These are phyloP conservation scores for Lanzia echinophila DNA, from an alignment of 2,329 filamentous ascomycete genomes.

Conservation along the genomic window DNA sequence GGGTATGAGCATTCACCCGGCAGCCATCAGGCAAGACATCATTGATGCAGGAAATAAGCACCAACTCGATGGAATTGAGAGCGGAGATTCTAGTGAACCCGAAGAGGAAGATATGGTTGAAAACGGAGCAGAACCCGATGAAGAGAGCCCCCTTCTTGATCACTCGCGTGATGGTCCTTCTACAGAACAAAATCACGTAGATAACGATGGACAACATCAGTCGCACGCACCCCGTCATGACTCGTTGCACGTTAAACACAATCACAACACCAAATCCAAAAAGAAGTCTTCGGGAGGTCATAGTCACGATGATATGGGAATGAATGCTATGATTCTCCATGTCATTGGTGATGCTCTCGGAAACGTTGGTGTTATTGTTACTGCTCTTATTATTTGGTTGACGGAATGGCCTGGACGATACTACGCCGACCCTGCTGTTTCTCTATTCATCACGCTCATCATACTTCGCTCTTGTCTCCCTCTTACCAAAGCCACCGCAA, in stretches of 20 bases:
- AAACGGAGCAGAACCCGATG: conserved; percentile 33
- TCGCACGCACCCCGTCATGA: conserved; percentile 17
- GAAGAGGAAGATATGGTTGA: conserved; percentile 27
- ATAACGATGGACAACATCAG: conserved; percentile 9
- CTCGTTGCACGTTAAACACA: conserved; percentile 61
- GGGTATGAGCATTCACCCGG: conserved; percentile 76
- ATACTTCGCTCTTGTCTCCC: conserved; percentile 70
- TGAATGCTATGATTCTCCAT: conserved; percentile 76
- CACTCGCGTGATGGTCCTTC: background rate
- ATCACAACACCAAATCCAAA: conserved; percentile 66
- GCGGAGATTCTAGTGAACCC: conserved; percentile 42
- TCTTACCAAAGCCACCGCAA: conserved; percentile 70
- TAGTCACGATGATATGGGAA: conserved; percentile 84
- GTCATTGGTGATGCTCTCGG: conserved; percentile 78
- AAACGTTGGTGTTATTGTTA: conserved; percentile 78
- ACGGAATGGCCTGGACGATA: conserved; percentile 73
- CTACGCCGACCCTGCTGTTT: conserved; percentile 89
- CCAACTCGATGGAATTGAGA: conserved; percentile 51
- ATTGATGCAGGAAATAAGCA: conserved; percentile 74
- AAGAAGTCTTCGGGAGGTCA: conserved; percentile 55
- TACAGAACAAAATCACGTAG: conserved; percentile 15
- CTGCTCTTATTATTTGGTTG: conserved; percentile 85
- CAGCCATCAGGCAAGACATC: conserved; percentile 86
- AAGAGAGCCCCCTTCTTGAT: conserved; percentile 23
- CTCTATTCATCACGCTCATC: conserved; percentile 83